These are phyloP conservation scores for Fusarium veterinarium DNA, from an alignment of 2,329 filamentous ascomycete genomes.

Conservation along the genomic window DNA sequence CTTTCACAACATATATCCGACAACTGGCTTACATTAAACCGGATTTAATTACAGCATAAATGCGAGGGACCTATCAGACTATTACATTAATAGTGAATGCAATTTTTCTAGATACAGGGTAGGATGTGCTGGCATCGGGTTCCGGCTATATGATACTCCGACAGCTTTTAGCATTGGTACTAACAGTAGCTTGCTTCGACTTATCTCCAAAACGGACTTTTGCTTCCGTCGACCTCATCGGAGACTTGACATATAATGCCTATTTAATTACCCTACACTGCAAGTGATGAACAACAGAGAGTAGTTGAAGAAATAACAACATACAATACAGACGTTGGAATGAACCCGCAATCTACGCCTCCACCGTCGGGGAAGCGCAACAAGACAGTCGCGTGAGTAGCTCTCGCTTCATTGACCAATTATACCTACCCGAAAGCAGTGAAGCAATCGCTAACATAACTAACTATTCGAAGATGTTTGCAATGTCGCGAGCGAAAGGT, in stretches of 20 bases:
- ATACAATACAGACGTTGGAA: not conserved
- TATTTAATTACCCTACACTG: accelerated
- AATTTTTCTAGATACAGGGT: not conserved
- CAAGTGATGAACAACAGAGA: accelerated
- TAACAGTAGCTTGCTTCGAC: not conserved
- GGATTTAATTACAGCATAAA: too few species aligned
- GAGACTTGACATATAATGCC: not conserved
- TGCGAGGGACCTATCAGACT: not conserved
- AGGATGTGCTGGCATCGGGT: accelerated
- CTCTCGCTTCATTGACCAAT: not conserved
- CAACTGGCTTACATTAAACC: too few species aligned
- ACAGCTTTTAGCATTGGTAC: accelerated
- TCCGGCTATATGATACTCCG: not conserved
- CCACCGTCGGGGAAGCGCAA: not conserved
- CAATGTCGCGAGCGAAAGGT: not conserved
- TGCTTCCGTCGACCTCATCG: not conserved
- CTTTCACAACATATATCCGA: too few species aligned
- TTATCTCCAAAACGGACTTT: accelerated
- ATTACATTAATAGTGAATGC: not conserved
- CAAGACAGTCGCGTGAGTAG: not conserved
- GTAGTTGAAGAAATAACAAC: not conserved
- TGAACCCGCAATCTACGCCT: not conserved
- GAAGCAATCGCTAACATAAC: accelerated
- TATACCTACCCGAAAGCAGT: accelerated
- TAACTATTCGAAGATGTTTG: not conserved